Conservation (phyloP, 371 early-diverging fungal genomes). For the Rhizopus microsporus region DNA sequence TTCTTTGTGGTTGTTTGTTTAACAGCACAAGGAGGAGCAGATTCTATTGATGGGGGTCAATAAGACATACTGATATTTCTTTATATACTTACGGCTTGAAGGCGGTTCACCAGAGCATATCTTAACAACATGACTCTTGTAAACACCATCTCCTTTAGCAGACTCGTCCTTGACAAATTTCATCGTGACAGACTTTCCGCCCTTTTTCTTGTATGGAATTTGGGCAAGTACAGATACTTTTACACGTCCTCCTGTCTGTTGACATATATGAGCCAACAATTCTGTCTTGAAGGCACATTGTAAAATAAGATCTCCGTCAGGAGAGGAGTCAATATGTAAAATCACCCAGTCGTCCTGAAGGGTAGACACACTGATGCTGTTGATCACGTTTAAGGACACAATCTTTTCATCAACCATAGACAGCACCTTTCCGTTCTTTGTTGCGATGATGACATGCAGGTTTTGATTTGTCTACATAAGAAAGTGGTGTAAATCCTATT, state of each 20-base stretch:
- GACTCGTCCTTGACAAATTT: constrained; percentile 80
- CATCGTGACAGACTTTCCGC: constrained; percentile 70
- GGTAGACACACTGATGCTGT: constrained; percentile 61
- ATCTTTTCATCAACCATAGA: constrained; percentile 55
- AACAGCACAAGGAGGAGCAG: constrained; percentile 62
- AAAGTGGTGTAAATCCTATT: not conserved
- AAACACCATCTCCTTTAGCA: constrained; percentile 56
- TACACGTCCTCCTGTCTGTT: constrained; percentile 46
- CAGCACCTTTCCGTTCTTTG: constrained; percentile 52
- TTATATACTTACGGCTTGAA: constrained; percentile 45
- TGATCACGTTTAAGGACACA: constrained; percentile 51
- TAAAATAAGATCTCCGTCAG: constrained; percentile 51
- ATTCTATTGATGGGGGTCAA: constrained; percentile 29
- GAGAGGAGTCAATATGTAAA: constrained; percentile 59
- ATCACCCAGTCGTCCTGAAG: constrained; percentile 85
- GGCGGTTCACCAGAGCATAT: constrained; percentile 73
- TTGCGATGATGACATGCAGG: constrained; percentile 57
- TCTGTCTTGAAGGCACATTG: constrained; percentile 79
- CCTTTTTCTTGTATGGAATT: constrained; percentile 78
- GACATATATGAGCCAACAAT: constrained; percentile 63
- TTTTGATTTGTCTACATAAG: constrained; percentile 49
- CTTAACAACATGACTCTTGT: constrained; percentile 78
- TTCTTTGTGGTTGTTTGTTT: constrained; percentile 30
- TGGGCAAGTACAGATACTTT: constrained; percentile 55
- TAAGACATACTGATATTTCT: not conserved